Percentiles rank a stretch among this genome's conserved stretches.
Conservation (phyloP, 176 grass and related monocot genomes). For the Oryza brachyantha region DNA sequence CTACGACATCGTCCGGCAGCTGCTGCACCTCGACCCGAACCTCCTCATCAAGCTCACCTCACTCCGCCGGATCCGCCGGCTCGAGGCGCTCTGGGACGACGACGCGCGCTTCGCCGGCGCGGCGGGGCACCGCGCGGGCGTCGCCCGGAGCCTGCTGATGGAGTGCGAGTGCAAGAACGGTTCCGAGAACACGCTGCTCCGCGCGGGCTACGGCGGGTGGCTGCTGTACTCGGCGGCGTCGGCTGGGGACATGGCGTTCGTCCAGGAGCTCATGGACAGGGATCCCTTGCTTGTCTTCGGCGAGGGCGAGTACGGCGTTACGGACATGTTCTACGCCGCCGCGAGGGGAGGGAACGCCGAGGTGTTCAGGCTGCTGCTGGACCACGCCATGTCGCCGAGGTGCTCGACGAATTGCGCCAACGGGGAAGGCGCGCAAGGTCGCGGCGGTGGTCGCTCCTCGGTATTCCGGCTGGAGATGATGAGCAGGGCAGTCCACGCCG, state of each 20-base stretch:
- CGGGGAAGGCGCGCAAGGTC: not conserved
- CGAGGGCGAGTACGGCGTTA: slow-evolving; percentile 96
- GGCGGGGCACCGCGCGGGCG: slow-evolving; percentile 47
- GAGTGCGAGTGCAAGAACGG: slow-evolving; percentile 73
- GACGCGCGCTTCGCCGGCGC: slow-evolving; percentile 55
- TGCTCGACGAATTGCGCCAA: slow-evolving; percentile 41
- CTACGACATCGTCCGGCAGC: slow-evolving; percentile 85
- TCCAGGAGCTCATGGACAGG: slow-evolving; percentile 67
- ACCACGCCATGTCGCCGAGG: slow-evolving; percentile 62
- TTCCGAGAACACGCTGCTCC: slow-evolving; percentile 67
- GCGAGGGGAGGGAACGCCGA: slow-evolving; percentile 55
- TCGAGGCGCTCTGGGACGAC: slow-evolving; percentile 92
- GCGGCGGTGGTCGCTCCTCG: slow-evolving; percentile 19
- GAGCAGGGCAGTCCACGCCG: slow-evolving; percentile 74
- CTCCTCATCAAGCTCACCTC: slow-evolving; percentile 99
- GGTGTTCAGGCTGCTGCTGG: slow-evolving; percentile 69
- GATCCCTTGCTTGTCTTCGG: slow-evolving; percentile 81
- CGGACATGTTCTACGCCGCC: slow-evolving; percentile 80
- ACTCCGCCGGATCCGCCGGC: slow-evolving; percentile 80
- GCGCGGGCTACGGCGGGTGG: slow-evolving; percentile 91
- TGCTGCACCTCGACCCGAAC: slow-evolving; percentile 85
- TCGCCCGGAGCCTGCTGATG: slow-evolving; percentile 53
- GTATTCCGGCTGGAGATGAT: slow-evolving; percentile 73
- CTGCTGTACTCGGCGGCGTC: slow-evolving; percentile 84
- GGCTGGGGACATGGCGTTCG: slow-evolving; percentile 67